phyloP scores from a whole-genome alignment of 768 basidiomycete species.

The Leccinellum luteum region DNA sequence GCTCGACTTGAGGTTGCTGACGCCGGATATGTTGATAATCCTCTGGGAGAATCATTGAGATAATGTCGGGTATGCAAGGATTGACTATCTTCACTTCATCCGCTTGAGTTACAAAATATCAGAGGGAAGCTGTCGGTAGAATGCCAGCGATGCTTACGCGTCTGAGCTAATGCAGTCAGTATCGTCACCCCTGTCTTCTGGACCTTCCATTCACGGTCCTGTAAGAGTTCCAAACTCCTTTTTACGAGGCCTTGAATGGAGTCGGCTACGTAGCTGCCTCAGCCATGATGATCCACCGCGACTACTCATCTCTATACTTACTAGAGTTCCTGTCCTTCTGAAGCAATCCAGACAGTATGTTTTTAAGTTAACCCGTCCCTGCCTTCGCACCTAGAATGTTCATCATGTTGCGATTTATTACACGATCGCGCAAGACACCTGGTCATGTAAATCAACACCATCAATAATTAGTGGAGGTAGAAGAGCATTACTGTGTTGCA shows the following conservation, averaged over 20 bases:
- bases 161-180: constrained; percentile 20
- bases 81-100: not conserved
- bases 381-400: constrained; percentile 16
- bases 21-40: not conserved
- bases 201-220: constrained; percentile 5
- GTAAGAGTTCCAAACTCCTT: constrained; percentile 7
- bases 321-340: constrained; percentile 11
- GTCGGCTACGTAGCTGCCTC: not conserved
- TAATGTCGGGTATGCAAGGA: not conserved
- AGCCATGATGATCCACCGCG: not conserved
- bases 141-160: constrained; percentile 5
- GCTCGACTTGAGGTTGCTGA: not conserved
- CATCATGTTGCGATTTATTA: constrained; percentile 15
- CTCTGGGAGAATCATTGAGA: not conserved
- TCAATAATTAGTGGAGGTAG: not conserved
- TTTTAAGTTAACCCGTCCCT: constrained; percentile 8
- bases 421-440: constrained; percentile 15
- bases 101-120: not conserved
- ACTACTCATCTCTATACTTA: not conserved
- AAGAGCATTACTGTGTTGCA: constrained; percentile 16
- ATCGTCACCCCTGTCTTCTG: constrained; percentile 25
- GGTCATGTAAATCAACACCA: not conserved
- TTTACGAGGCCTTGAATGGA: constrained; percentile 8
- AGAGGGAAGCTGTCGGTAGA: not conserved
- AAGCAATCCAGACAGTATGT: constrained; percentile 22